phyloP scores from a whole-genome alignment of 1,284 basidiomycete genomes.

The Cystobasidium pallidum region DNA sequence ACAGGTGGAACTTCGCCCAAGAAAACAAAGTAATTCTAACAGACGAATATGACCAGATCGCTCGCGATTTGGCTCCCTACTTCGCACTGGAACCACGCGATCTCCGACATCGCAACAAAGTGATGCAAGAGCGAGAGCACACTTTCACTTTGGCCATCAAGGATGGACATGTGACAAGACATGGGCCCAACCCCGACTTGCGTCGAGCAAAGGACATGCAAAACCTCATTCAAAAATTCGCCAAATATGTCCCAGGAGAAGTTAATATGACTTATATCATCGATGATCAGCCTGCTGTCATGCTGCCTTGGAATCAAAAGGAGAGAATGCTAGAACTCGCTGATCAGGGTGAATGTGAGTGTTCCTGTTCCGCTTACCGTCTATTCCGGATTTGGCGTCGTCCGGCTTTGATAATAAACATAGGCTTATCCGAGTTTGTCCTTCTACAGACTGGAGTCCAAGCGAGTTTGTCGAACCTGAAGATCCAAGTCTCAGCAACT shows the following conservation, averaged over 20 bases:
- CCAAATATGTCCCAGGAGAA: constrained; percentile 55
- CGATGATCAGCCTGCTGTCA: constrained; percentile 60
- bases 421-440: background rate
- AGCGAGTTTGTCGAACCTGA: constrained; percentile 43
- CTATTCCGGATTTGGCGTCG: background rate
- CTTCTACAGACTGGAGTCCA: constrained; percentile 34
- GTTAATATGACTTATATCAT: constrained; percentile 59
- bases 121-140: constrained; percentile 53
- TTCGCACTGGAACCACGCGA: constrained; percentile 47
- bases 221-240: constrained; percentile 55
- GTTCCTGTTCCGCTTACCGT: background rate
- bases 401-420: background rate
- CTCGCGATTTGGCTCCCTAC: constrained; percentile 50
- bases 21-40: constrained; percentile 45
- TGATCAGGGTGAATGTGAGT: constrained; percentile 57
- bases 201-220: constrained; percentile 52
- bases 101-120: constrained; percentile 49
- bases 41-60: constrained; percentile 50
- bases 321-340: constrained; percentile 58
- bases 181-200: constrained; percentile 48
- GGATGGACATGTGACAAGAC: constrained; percentile 46
- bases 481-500: constrained; percentile 43
- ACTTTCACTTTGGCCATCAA: constrained; percentile 51
- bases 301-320: constrained; percentile 58
- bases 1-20: constrained; percentile 45